Evolutionary conservation across 2,329 filamentous ascomycete species (phyloP).

Genomic region (Colletotrichum agaves): DNA sequence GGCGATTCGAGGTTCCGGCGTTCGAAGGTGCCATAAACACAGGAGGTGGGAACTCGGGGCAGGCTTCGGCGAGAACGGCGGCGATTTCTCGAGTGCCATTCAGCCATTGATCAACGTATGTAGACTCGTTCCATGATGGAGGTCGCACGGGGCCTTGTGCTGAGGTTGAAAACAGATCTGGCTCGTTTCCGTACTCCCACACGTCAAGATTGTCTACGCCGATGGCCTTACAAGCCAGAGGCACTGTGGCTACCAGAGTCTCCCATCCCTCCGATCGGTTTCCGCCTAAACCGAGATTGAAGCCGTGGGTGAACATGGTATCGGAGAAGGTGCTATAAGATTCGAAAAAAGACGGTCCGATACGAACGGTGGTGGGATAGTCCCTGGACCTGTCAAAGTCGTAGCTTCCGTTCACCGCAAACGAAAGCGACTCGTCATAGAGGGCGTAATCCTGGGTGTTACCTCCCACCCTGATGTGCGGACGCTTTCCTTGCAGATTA

Average conservation of each 20-base stretch:
- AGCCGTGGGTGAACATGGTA: slow-evolving; percentile 69
- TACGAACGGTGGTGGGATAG: slow-evolving; percentile 69
- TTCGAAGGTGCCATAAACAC: slow-evolving; percentile 69
- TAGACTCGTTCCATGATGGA: slow-evolving; percentile 61
- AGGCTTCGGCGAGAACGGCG: slow-evolving; percentile 55
- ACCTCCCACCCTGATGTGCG: slow-evolving; percentile 72
- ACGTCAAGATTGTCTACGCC: slow-evolving; percentile 59
- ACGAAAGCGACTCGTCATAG: slow-evolving; percentile 63
- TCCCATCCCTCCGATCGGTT: slow-evolving; percentile 63
- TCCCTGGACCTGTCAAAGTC: slow-evolving; percentile 62
- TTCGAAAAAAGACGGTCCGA: slow-evolving; percentile 72
- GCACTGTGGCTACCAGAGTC: slow-evolving; percentile 63
- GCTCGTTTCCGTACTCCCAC: slow-evolving; percentile 75
- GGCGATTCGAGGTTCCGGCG: slow-evolving; percentile 60
- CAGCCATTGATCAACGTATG: slow-evolving; percentile 68
- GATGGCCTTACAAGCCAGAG: slow-evolving; percentile 67
- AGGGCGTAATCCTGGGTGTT: slow-evolving; percentile 75
- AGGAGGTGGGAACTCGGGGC: slow-evolving; percentile 58
- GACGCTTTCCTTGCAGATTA: slow-evolving; percentile 64
- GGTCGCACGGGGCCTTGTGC: slow-evolving; percentile 64
- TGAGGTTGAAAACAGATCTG: slow-evolving; percentile 66
- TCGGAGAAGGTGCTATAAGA: slow-evolving; percentile 68
- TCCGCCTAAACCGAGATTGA: slow-evolving; percentile 65
- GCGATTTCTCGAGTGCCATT: slow-evolving; percentile 63
- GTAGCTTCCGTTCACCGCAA: slow-evolving; percentile 63